phyloP scores from a whole-genome alignment of 441 rosid genomes.

The Pelargonium australe region DNA sequence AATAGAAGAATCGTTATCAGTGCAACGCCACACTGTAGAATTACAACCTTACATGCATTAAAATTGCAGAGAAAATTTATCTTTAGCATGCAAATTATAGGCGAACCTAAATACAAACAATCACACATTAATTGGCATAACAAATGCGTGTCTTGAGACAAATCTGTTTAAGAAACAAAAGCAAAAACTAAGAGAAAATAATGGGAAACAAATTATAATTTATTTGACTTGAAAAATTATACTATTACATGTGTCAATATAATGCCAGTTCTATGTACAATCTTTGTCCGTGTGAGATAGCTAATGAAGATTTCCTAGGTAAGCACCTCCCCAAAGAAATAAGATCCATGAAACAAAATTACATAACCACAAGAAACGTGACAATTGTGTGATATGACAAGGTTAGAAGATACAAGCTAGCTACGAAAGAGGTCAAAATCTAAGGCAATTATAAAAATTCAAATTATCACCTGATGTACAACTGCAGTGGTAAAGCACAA shows the following conservation, averaged over 20 bases:
- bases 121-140: not conserved
- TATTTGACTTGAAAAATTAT: not conserved
- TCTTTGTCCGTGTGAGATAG: not conserved
- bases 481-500: slow-evolving; percentile 78
- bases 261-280: not conserved
- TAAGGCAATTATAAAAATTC: not conserved
- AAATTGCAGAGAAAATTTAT: not conserved
- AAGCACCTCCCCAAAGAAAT: not conserved
- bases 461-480: slow-evolving; percentile 72
- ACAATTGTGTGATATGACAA: slow-evolving; percentile 1
- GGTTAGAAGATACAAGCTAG: not conserved
- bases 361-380: not conserved
- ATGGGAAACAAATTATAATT: not conserved
- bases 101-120: not conserved
- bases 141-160: not conserved
- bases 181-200: not conserved
- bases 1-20: not conserved
- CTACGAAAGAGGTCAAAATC: slow-evolving; percentile 11
- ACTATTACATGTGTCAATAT: not conserved
- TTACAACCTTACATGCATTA: not conserved
- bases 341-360: not conserved
- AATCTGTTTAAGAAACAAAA: not conserved
- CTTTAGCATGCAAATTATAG: not conserved
- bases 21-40: not conserved
- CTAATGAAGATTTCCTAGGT: not conserved